Percentiles rank a stretch among this genome's conserved stretches.
These are phyloP conservation scores for Penicillium sp. DNA, from an alignment of 2,329 filamentous ascomycete species.

Conservation along the genomic window DNA sequence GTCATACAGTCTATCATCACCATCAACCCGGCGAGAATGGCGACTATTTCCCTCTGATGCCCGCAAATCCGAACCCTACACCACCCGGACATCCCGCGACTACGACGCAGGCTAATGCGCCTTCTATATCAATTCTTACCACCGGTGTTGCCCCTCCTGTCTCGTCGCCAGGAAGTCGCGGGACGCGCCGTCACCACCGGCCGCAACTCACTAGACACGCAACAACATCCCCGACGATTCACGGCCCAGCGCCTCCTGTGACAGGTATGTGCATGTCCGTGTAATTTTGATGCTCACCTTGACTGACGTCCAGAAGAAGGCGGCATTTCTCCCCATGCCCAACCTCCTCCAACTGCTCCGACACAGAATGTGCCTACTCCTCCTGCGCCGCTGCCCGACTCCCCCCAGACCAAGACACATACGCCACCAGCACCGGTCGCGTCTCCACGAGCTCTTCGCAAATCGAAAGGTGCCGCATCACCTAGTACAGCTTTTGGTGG, in stretches of 20 bases:
- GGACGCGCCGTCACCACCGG: constrained; percentile 53
- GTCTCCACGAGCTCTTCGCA: constrained; percentile 45
- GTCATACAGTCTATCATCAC: constrained; percentile 45
- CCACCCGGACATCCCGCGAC: constrained; percentile 43
- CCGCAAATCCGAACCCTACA: constrained; percentile 39
- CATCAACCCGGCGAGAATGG: constrained; percentile 63
- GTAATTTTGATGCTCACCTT: neutral
- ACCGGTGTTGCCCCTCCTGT: constrained; percentile 75
- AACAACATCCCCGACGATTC: constrained; percentile 73
- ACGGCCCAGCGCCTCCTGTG: constrained; percentile 47
- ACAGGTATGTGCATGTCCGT: constrained; percentile 31
- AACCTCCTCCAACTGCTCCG: constrained; percentile 20
- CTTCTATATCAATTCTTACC: constrained; percentile 73
- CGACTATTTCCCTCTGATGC: constrained; percentile 79
- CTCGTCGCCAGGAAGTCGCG: constrained; percentile 71
- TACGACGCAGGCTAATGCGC: constrained; percentile 42
- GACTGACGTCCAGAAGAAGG: constrained; percentile 23
- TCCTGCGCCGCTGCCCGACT: constrained; percentile 33
- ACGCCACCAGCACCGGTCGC: constrained; percentile 40
- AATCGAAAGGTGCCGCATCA: constrained; percentile 34
- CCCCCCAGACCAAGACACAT: constrained; percentile 32
- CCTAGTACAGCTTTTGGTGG: constrained; percentile 48
- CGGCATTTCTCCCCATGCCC: constrained; percentile 24
- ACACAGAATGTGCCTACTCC: constrained; percentile 33
- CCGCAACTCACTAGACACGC: constrained; percentile 62